A percentile compares a stretch with the other conserved stretches of the same genome.
Conservation (phyloP, 495 filamentous ascomycete species). For the Opeltia flavorubescens region DNA sequence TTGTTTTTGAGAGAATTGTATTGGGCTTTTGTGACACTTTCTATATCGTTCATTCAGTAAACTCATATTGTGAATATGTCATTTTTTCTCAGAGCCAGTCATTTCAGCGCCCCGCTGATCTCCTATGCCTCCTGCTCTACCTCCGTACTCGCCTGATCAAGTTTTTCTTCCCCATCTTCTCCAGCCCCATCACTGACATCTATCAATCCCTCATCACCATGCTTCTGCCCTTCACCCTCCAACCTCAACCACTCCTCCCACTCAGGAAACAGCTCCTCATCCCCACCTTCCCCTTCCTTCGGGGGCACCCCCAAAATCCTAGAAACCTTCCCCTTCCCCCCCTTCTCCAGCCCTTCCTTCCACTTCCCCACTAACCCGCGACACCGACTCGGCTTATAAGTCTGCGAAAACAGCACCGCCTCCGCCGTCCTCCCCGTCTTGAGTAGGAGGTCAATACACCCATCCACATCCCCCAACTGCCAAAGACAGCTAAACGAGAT, state of each 20-base stretch:
- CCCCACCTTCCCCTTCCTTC: slow-evolving; percentile 41
- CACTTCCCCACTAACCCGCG: slow-evolving; percentile 54
- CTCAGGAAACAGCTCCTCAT: slow-evolving; percentile 87
- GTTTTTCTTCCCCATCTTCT: neutral
- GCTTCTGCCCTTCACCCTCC: slow-evolving; percentile 35
- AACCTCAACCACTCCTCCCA: slow-evolving; percentile 82
- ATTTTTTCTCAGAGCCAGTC: too few species aligned
- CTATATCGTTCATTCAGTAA: too few species aligned
- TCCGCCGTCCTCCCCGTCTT: slow-evolving; percentile 69
- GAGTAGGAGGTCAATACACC: slow-evolving; percentile 65
- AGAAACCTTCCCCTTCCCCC: slow-evolving; percentile 68
- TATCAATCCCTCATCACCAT: slow-evolving; percentile 4
- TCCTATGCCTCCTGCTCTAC: neutral
- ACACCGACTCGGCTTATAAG: slow-evolving; percentile 77
- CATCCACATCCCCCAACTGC: slow-evolving; percentile 70
- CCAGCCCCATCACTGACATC: slow-evolving; percentile 7
- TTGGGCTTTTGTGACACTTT: too few species aligned
- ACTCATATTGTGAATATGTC: too few species aligned
- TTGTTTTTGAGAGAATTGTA: too few species aligned
- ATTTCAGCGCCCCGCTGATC: too few species aligned
- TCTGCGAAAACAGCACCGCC: slow-evolving; percentile 81
- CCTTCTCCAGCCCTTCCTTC: slow-evolving; percentile 67
- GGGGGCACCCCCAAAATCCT: slow-evolving; percentile 74
- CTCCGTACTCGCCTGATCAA: neutral
- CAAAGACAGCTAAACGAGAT: slow-evolving; percentile 83